Base-by-base conservation (phyloP, 2,329 filamentous ascomycete species). In the Penicillium sclerotiorum region DNA sequence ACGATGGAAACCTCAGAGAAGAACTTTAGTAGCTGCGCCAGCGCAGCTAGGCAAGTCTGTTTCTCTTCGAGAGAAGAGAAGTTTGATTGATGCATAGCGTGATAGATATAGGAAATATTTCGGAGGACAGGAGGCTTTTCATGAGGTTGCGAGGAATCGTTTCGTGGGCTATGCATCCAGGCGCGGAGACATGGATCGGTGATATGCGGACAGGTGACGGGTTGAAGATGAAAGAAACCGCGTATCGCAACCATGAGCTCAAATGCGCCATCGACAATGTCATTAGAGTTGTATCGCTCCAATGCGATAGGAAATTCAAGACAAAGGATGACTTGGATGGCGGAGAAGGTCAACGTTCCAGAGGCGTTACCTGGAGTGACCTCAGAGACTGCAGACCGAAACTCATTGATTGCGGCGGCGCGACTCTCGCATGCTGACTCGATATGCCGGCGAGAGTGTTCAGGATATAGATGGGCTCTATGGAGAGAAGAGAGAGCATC, bases 321-420 rank as follows among this genome's bases (percentile, higher is more conserved):
- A 17, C 45, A 47, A 23, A 47, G 35, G 12, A 47, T 33, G 13
- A 40, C 35, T 22, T 40, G 45, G 11, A 47, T 40, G 13, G 35
- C 23, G 20, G 44, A 30, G 17, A 47, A 47, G 17, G 35, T 47
- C 3, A 47, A 18, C 8, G 36, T 47, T 6, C 23, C 45, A 2
- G 36, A 30, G 5, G 45, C 45, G 17, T 47, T 47, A 22, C 21
- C 4, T 5, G 45, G 23, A 13, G 35, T 40, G 12, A 47, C 25
- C 7, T 47, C 23, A 12, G 45, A 40, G 3, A 47, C 36, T 7
- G 27, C 33, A 13, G 15, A 30, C n/a, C 45, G 35, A n/a, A 47
- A 47, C 2, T 47, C 35, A 20, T 47, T 17, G 12, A 47, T 40
- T 28, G 45, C 36, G 13, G 45, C 45, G 21, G 36, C 25, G 12